Evolutionary conservation across 495 filamentous ascomycete genomes (phyloP).

Genomic region (Penicillium steckii): DNA sequence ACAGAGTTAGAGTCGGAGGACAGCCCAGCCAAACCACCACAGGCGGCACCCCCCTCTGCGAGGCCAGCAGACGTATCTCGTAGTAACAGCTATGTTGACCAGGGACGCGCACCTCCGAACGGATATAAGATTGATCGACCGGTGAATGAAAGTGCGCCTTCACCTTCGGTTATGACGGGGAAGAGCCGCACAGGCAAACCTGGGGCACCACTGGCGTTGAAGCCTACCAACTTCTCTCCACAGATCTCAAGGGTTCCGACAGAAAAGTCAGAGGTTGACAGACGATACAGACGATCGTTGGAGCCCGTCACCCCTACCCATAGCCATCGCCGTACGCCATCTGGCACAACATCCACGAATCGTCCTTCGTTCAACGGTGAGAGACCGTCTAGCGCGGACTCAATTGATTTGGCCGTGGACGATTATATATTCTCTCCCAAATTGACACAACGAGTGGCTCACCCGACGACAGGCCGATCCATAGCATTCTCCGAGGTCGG

Average conservation of each 20-base stretch:
- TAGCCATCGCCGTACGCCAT: conserved; percentile 40
- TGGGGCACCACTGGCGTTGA: conserved; percentile 44
- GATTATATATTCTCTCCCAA: conserved; percentile 82
- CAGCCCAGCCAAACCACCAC: conserved; percentile 32
- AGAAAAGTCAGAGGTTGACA: conserved; percentile 38
- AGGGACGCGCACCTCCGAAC: conserved; percentile 20
- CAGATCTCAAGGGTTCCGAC: conserved; percentile 36
- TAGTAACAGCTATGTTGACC: conserved; percentile 26
- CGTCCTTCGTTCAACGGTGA: conserved; percentile 38
- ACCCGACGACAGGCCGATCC: conserved; percentile 79
- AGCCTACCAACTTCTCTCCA: conserved; percentile 40
- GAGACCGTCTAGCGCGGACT: conserved; percentile 76
- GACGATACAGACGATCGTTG: conserved; percentile 35
- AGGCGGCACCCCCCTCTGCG: conserved; percentile 24
- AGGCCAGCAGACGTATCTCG: conserved; percentile 26
- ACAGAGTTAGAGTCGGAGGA: conserved; percentile 36
- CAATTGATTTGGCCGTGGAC: conserved; percentile 82
- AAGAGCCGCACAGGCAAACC: conserved; percentile 48
- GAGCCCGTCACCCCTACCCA: conserved; percentile 38
- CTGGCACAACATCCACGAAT: conserved; percentile 31
- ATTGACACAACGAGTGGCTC: conserved; percentile 79
- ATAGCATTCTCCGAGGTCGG: conserved; percentile 98
- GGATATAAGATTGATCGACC: conserved; percentile 11
- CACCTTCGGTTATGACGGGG: conserved; percentile 59
- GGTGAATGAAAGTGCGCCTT: conserved; percentile 65